Percentiles rank a stretch among this genome's conserved stretches.
Evolutionary conservation across 2,329 filamentous ascomycete genomes (phyloP).

Genomic region (Sporothrix dimorphospora): DNA sequence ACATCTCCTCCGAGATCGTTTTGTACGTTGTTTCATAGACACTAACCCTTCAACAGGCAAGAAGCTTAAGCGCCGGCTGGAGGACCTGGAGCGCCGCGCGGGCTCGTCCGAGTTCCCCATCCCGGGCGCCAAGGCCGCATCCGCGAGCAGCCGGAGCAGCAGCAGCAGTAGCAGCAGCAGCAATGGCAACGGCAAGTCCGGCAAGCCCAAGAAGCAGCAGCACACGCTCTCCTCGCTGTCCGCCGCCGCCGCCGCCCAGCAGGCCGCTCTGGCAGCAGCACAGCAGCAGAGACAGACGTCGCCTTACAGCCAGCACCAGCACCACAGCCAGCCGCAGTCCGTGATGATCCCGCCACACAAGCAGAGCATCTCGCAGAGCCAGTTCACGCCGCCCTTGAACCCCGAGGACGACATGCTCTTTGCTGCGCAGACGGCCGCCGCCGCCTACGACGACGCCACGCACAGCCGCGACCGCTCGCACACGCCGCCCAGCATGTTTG

Average conservation of each 20-base stretch:
- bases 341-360: slow-evolving; percentile 42
- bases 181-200: slow-evolving; percentile 8
- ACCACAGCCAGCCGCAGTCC: slow-evolving; percentile 39
- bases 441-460: background rate
- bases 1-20: slow-evolving; percentile 28
- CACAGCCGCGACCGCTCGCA: slow-evolving; percentile 59
- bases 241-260: slow-evolving; percentile 33
- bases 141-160: slow-evolving; percentile 20
- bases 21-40: background rate
- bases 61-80: slow-evolving; percentile 87
- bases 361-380: slow-evolving; percentile 52
- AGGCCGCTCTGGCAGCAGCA: slow-evolving; percentile 35
- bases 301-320: slow-evolving; percentile 34
- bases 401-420: slow-evolving; percentile 69
- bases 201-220: slow-evolving; percentile 49
- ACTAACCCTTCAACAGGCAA: slow-evolving; percentile 61
- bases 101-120: slow-evolving; percentile 47
- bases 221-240: slow-evolving; percentile 34
- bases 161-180: slow-evolving; percentile 45
- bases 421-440: slow-evolving; percentile 37
- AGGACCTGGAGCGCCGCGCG: slow-evolving; percentile 80
- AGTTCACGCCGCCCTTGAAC: slow-evolving; percentile 65
- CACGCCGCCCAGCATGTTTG: slow-evolving; percentile 67
- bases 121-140: slow-evolving; percentile 16
- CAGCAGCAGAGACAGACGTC: slow-evolving; percentile 29